Percentiles rank a stretch among this genome's conserved stretches.
These are phyloP conservation scores for Alloteropsis semialata DNA, from an alignment of 176 grass and related monocot genomes.

Conservation along the genomic window DNA sequence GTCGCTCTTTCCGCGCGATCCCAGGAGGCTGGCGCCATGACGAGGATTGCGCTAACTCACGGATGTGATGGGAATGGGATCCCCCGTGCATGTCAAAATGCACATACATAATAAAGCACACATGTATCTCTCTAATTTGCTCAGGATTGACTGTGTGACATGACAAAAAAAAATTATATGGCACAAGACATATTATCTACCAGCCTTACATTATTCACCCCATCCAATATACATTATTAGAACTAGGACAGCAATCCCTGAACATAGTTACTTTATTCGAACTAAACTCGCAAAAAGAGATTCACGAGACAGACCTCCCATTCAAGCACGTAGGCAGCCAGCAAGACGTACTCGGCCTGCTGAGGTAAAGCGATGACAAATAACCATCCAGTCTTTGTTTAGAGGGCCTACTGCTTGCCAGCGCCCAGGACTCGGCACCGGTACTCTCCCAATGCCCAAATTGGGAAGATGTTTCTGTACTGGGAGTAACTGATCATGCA, in stretches of 20 bases:
- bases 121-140: neutral
- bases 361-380: neutral
- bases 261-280: neutral
- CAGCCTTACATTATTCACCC: slow-evolving; percentile 15
- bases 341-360: neutral
- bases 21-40: slow-evolving; percentile 51
- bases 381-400: neutral
- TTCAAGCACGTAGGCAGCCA: neutral
- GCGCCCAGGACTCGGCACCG: slow-evolving; percentile 37
- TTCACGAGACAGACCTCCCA: neutral
- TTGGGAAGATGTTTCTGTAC: slow-evolving; percentile 74
- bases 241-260: neutral
- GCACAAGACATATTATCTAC: neutral
- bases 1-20: slow-evolving; percentile 78
- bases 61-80: no score
- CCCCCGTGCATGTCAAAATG: neutral
- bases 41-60: no score
- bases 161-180: neutral
- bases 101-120: neutral
- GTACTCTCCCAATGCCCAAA: slow-evolving; percentile 86
- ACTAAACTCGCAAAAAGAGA: neutral
- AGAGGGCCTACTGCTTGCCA: slow-evolving; percentile 8
- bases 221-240: neutral
- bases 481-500: slow-evolving; percentile 83
- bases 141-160: neutral